These are phyloP conservation scores for Coniophora puteana DNA, from an alignment of 1,284 basidiomycete species.

Conservation along the genomic window DNA sequence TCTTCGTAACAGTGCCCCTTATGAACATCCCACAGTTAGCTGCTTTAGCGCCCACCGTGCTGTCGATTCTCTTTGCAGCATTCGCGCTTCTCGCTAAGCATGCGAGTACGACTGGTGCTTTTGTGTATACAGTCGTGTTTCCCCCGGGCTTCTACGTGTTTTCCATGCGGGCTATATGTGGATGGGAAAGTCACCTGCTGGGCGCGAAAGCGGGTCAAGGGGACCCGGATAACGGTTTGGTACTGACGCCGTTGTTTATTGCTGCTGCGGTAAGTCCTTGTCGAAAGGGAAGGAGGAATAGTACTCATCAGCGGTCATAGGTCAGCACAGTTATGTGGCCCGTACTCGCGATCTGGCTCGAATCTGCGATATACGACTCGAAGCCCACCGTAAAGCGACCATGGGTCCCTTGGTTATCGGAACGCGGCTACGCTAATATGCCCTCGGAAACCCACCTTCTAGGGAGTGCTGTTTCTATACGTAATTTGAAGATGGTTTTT, in stretches of 20 bases:
- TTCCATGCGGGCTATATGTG: constrained; percentile 58
- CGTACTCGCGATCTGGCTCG: constrained; percentile 53
- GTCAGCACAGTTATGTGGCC: constrained; percentile 73
- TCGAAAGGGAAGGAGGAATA: background rate
- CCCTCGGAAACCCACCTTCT: constrained; percentile 36
- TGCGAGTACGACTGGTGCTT: constrained; percentile 44
- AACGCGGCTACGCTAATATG: too few relatives aligned
- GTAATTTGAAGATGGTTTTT: constrained; percentile 57
- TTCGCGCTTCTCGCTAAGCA: constrained; percentile 56
- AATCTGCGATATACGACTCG: constrained; percentile 61
- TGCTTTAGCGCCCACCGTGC: constrained; percentile 63
- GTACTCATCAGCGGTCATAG: constrained; percentile 29
- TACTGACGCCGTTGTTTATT: constrained; percentile 58
- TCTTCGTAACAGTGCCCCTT: constrained; percentile 67
- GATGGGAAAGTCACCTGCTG: constrained; percentile 58
- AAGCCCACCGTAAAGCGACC: too few relatives aligned
- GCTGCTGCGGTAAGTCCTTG: constrained; percentile 51
- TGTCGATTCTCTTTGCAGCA: constrained; percentile 64
- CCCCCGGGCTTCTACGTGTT: constrained; percentile 76
- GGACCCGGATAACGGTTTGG: constrained; percentile 57
- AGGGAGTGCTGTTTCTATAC: constrained; percentile 55
- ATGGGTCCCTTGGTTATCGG: too few relatives aligned
- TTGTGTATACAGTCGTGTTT: constrained; percentile 67
- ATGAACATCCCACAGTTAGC: constrained; percentile 72
- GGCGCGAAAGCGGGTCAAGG: constrained; percentile 47